Percentiles rank a stretch among this genome's conserved stretches.
Conservation (phyloP, 2,329 filamentous ascomycete species). For the Neoscytalidium dimidiatum region DNA sequence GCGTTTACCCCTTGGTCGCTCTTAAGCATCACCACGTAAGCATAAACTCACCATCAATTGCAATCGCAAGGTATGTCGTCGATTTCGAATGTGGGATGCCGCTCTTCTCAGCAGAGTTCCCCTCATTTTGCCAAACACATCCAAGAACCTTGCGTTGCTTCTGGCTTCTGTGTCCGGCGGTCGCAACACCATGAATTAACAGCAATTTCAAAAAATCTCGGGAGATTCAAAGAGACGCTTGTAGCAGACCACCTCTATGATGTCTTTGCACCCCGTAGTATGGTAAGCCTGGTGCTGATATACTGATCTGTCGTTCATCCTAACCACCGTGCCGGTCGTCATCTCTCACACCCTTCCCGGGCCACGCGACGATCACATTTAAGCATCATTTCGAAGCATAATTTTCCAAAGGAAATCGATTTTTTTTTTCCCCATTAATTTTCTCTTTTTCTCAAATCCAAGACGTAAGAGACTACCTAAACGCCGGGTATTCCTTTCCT, state of each 20-base stretch:
- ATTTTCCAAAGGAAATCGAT: conserved; percentile 3
- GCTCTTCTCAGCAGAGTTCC: background rate
- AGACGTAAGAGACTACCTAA: conserved; percentile 9
- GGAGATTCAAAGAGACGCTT: too few species aligned
- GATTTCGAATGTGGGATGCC: too few species aligned
- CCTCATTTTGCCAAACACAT: too few species aligned
- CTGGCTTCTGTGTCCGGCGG: too few species aligned
- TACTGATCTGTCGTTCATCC: background rate
- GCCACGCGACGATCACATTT: conserved; percentile 8
- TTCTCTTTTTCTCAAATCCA: conserved; percentile 14
- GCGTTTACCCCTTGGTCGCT: background rate
- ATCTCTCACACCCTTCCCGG: background rate
- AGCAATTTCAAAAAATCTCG: too few species aligned
- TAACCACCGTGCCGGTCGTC: background rate
- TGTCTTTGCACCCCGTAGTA: background rate
- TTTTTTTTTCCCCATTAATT: conserved; percentile 14
- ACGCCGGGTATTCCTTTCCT: conserved; percentile 4
- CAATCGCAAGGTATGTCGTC: background rate
- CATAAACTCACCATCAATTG: background rate
- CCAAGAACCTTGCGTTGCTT: too few species aligned
- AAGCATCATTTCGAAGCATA: background rate
- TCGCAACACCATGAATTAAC: too few species aligned
- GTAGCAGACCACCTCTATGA: too few species aligned
- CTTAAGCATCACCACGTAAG: background rate
- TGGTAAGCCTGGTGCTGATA: background rate